Conservation (phyloP, 345 rosid genomes). For the Eucalyptus sp. region DNA sequence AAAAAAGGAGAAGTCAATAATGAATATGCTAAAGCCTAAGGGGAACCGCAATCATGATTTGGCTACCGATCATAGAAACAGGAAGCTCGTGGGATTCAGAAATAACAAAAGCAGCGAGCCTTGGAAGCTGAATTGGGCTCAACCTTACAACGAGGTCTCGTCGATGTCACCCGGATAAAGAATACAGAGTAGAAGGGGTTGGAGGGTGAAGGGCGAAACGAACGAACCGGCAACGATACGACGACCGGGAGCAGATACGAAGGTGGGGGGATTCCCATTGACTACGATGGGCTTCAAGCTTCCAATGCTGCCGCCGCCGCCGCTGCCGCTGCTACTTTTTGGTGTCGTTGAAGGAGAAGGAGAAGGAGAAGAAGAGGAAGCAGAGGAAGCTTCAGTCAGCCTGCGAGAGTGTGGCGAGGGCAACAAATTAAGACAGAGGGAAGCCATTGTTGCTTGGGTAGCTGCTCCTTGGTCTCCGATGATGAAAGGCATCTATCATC, state of each 20-base stretch:
- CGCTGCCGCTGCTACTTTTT: background rate
- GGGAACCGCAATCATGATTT: background rate
- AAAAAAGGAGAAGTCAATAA: background rate
- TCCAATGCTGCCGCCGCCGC: background rate
- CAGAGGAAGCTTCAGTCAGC: constrained; percentile 20
- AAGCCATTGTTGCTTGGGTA: constrained; percentile 27
- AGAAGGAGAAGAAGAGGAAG: background rate
- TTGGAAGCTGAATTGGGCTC: background rate
- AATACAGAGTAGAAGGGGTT: background rate
- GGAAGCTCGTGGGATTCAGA: background rate
- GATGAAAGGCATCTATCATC: background rate
- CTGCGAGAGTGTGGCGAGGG: constrained; percentile 31
- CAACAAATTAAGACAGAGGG: constrained; percentile 47
- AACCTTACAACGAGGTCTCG: background rate
- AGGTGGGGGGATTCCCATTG: constrained; percentile 76
- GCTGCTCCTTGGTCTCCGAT: background rate
- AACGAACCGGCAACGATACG: constrained; percentile 77
- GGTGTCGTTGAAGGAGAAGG: background rate
- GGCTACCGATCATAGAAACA: background rate
- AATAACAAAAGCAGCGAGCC: background rate
- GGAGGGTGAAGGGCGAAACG: background rate
- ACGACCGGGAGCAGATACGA: constrained; percentile 84
- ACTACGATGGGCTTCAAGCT: constrained; percentile 53
- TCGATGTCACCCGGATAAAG: background rate
- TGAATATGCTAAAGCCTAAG: background rate